Percentiles rank a stretch among this genome's conserved stretches.
These are phyloP conservation scores for Aspergillus haitiensis DNA, from an alignment of 495 filamentous ascomycete species.

Conservation along the genomic window DNA sequence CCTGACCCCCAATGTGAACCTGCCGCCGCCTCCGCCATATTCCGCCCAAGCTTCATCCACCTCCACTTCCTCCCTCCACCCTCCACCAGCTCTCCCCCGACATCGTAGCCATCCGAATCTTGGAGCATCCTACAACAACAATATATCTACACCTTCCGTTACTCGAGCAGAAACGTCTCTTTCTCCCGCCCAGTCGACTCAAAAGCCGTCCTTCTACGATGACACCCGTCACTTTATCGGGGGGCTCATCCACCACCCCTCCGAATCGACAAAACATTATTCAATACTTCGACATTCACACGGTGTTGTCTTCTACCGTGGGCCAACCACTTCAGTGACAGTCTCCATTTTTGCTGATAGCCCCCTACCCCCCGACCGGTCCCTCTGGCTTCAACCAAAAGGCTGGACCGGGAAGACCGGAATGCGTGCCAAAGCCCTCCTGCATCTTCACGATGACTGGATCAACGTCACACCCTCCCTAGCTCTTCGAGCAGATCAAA, in stretches of 20 bases:
- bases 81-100: conserved; percentile 13
- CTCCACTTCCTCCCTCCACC: conserved; percentile 7
- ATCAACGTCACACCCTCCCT: conserved; percentile 62
- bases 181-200: conserved; percentile 19
- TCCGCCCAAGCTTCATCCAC: conserved; percentile 1
- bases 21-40: conserved; percentile 11
- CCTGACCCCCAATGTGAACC: conserved; percentile 8
- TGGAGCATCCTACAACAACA: not conserved
- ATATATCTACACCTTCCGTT: not conserved
- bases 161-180: conserved; percentile 16
- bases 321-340: conserved; percentile 59
- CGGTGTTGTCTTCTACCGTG: conserved; percentile 62
- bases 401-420: conserved; percentile 68
- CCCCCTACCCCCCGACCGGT: conserved; percentile 56
- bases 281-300: conserved; percentile 67
- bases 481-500: conserved; percentile 43
- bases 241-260: conserved; percentile 61
- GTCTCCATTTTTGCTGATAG: conserved; percentile 62
- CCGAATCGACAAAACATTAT: conserved; percentile 64
- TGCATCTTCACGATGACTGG: conserved; percentile 58
- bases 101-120: conserved; percentile 19
- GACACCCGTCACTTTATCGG: conserved; percentile 63
- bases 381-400: conserved; percentile 64
- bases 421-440: conserved; percentile 61
- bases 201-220: conserved; percentile 42